Base-by-base conservation (phyloP, 768 basidiomycete species). In the Russula foetens region DNA sequence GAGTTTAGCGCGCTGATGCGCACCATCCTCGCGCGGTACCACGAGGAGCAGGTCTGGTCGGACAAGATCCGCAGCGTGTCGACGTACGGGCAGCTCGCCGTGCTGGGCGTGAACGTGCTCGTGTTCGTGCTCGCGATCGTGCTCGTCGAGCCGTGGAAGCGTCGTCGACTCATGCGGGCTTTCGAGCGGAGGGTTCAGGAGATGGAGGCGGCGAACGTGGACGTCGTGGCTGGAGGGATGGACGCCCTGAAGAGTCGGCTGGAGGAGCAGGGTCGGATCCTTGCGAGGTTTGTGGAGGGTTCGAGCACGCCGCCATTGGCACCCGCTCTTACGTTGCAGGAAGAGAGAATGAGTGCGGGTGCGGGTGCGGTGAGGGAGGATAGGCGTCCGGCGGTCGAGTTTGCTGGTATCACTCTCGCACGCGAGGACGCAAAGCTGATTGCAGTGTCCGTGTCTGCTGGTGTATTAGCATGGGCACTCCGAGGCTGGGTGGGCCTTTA, bases 11-110 rank as follows among this genome's bases (percentile, higher is more conserved):
- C 85, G 69, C 80, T 98, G 65, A 90, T 96, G 87, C 85, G 85
- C 58, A 78, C 82, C 11, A 98, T 98, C 68, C 80, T 99, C 60
- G 85, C 83, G 51, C 81, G 96, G 41, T 98, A 98, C 72, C 96
- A 98, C 75, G 96, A 98, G 74, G 97, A 99, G 71, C 97, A 99
- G 71, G 84, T 98, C 2, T 99, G 97, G 97, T 93, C 91, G 55
- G 96, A 99, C 77, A 99, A 99, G 75, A 97, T 99, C 61, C 84
- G 97, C 38, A 92, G 90, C 67, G 88, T 89, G 28, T 93, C 91
- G 63, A 98, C 97, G 5, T 98, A 98, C 71, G 95, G 93, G 3
- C 88, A 87, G 43, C 76, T 98, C 60, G 86, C 85, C 6, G 95
- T 84, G 56, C 79, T 98, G 24, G 86, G 84, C 14, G 81, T 96